Base-by-base conservation (phyloP, 2,329 filamentous ascomycete genomes). In the Raffaelea arxii region DNA sequence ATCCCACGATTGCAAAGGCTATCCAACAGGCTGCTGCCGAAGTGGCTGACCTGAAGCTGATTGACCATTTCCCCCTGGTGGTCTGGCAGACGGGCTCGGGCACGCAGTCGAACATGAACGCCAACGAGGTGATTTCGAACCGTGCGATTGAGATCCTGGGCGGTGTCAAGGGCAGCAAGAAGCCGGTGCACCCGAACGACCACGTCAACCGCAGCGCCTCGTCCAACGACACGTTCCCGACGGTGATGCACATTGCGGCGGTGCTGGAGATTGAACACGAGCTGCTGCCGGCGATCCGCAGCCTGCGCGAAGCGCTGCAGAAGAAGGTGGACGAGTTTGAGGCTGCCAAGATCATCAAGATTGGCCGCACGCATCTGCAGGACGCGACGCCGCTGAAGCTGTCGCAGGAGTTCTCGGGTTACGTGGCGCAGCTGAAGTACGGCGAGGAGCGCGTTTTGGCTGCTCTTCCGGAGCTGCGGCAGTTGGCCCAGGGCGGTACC, bases 51-150 rank as follows among this genome's bases (percentile, higher is more conserved):
- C 81, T 92, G 62, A 94, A 96, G 77, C 83, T 97, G 59, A 67
- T 94, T 61, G 90, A 96, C 67, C 91, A 97, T 75, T 97, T 98
- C 72, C 92, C 92, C 55, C 86, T 97, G 51, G 91, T 97, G 48
- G 91, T 98, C 62, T 98, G 92, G 92, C 92, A 98, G 75, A 98
- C 92, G 46, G 92, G 92, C 54, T 97, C 92, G 43, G 92, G 92
- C 63, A 97, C 92, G 25, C 92, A 97, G 75, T 96, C 90, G 67
- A 97, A 95, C 80, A 97, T 97, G 92, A 98, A 98, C 73, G 90
- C 91, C 65, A 98, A 98, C 74, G 92, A 98, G 68, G 92, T 98
- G 68, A 97, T 98, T 68, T 96, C 91, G 55, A 98, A 97, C 79
- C 87, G 92, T 55, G 92, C 92, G 55, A 97, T 97, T 67, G 91